Evolutionary conservation across 2,329 filamentous ascomycete species (phyloP).

Genomic region (Chrysoporthe deuterocubensis): DNA sequence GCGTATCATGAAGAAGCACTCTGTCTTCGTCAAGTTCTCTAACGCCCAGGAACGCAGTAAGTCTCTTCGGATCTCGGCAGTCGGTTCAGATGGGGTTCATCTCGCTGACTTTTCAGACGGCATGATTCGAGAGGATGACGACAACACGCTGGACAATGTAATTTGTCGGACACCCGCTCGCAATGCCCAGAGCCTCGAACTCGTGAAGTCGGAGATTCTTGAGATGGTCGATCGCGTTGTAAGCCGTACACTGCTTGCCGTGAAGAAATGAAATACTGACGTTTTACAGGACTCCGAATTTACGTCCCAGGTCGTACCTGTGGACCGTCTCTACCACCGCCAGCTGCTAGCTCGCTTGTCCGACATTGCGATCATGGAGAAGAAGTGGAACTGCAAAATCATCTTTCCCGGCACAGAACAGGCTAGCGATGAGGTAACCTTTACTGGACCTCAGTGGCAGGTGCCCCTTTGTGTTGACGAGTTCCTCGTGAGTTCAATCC

Average conservation of each 20-base stretch:
- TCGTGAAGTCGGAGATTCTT: slow-evolving; percentile 98
- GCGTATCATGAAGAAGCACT: slow-evolving; percentile 99
- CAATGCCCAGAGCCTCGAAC: slow-evolving; percentile 93
- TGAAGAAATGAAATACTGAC: slow-evolving; percentile 22
- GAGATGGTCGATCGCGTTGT: slow-evolving; percentile 98
- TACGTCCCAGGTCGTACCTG: slow-evolving; percentile 88
- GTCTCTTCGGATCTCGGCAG: slow-evolving; percentile 7
- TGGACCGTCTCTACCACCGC: slow-evolving; percentile 93
- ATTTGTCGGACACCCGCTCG: slow-evolving; percentile 97
- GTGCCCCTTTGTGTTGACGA: slow-evolving; percentile 96
- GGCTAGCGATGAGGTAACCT: slow-evolving; percentile 93
- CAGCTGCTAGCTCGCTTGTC: slow-evolving; percentile 86
- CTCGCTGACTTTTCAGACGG: slow-evolving; percentile 53
- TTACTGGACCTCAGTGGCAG: slow-evolving; percentile 97
- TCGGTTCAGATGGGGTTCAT: background rate
- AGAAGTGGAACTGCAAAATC: slow-evolving; percentile 99
- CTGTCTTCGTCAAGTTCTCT: slow-evolving; percentile 98
- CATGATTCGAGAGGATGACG: slow-evolving; percentile 93
- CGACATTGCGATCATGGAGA: slow-evolving; percentile 93
- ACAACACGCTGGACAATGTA: slow-evolving; percentile 98
- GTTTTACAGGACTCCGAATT: slow-evolving; percentile 82
- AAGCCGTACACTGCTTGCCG: slow-evolving; percentile 42
- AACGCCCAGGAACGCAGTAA: slow-evolving; percentile 95
- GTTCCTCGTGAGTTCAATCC: slow-evolving; percentile 68
- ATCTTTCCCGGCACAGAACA: slow-evolving; percentile 97